These are phyloP conservation scores for Capsicum pubescens DNA, from an alignment of 257 asterid genomes.

Conservation along the genomic window DNA sequence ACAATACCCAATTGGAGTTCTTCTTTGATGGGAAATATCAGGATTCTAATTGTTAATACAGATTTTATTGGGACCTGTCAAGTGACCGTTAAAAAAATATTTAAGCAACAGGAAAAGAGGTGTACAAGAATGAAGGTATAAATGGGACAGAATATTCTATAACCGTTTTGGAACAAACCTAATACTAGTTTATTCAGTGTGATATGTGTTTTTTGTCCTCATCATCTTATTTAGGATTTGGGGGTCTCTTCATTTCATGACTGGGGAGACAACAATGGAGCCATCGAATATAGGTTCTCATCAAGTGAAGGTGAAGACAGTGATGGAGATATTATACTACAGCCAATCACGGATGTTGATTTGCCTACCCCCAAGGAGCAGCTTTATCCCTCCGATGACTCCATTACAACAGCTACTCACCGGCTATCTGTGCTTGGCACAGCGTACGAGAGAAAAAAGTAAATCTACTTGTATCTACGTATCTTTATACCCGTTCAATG, in stretches of 20 bases:
- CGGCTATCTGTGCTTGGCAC: slow-evolving; percentile 68
- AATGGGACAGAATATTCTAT: background rate
- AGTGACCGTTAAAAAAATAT: background rate
- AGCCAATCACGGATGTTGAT: slow-evolving; percentile 82
- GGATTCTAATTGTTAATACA: background rate
- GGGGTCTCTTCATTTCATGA: slow-evolving; percentile 60
- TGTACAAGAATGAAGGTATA: background rate
- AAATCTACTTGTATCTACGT: slow-evolving; percentile 31
- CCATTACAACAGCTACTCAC: slow-evolving; percentile 65
- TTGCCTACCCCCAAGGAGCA: slow-evolving; percentile 69
- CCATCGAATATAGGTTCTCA: slow-evolving; percentile 52
- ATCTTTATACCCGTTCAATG: background rate
- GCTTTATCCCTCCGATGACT: slow-evolving; percentile 54
- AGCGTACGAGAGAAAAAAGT: slow-evolving; percentile 66
- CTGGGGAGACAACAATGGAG: slow-evolving; percentile 58
- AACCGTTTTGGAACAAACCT: background rate
- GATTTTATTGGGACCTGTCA: background rate
- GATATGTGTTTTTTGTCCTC: slow-evolving; percentile 22
- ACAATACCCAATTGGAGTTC: background rate
- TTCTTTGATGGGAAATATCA: background rate
- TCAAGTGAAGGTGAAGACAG: slow-evolving; percentile 91
- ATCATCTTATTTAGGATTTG: slow-evolving; percentile 50
- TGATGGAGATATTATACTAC: slow-evolving; percentile 72
- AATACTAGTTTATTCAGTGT: slow-evolving; percentile 14
- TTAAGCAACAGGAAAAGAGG: slow-evolving; percentile 17